These are phyloP conservation scores for Gossypium laxum DNA, from an alignment of 441 rosid species.

Conservation along the genomic window DNA sequence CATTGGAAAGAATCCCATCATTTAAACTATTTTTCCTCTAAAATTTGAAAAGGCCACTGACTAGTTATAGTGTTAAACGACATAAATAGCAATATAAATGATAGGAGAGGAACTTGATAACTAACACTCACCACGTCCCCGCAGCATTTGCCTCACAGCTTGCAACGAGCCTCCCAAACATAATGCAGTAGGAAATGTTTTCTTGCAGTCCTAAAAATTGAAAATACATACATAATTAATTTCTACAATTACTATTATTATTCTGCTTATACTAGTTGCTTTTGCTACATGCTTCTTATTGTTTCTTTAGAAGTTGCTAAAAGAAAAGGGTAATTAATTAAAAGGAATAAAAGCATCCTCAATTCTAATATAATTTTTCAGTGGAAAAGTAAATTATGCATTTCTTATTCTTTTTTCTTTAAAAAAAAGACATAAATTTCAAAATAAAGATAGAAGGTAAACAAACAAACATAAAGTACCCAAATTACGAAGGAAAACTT, in stretches of 20 bases:
- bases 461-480: not conserved
- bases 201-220: conserved; percentile 66
- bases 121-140: conserved; percentile 60
- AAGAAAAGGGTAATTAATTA: not conserved
- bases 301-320: not conserved
- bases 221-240: not conserved
- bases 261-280: not conserved
- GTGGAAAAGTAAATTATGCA: not conserved
- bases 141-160: conserved; percentile 47
- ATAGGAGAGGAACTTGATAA: not conserved
- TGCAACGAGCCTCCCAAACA: conserved; percentile 78
- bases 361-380: not conserved
- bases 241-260: not conserved
- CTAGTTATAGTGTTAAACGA: not conserved
- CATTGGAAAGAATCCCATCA: not conserved
- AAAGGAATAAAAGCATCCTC: not conserved
- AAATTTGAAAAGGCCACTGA: not conserved
- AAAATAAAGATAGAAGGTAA: not conserved
- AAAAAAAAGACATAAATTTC: not conserved
- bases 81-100: not conserved
- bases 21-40: not conserved
- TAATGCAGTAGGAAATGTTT: conserved; percentile 66
- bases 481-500: not conserved
- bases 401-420: not conserved
- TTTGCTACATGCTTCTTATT: not conserved